A percentile compares a stretch with the other conserved stretches of the same genome.
Evolutionary conservation across 2,329 filamentous ascomycete genomes (phyloP).

Genomic region (Pseudogymnoascus sp.): DNA sequence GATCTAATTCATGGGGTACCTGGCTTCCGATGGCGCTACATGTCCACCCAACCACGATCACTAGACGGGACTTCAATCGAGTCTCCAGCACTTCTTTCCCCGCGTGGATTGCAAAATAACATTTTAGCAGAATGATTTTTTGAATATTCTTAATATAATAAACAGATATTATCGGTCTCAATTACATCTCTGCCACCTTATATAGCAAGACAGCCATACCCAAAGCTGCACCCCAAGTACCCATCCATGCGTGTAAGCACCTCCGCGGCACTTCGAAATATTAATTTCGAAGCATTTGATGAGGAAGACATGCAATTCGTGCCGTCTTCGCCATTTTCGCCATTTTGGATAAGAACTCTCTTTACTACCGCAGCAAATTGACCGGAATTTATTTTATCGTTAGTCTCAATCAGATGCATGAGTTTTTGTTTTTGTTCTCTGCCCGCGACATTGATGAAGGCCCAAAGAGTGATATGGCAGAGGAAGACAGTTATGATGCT

Average conservation of each 20-base stretch:
- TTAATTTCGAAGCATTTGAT: constrained; percentile 11
- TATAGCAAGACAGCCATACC: constrained; percentile 20
- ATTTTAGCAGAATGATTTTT: not conserved
- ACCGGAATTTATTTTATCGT: constrained; percentile 9
- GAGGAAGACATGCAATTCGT: not conserved
- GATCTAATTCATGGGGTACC: not conserved
- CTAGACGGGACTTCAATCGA: not conserved
- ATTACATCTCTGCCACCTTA: constrained; percentile 16
- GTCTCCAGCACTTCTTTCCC: not conserved
- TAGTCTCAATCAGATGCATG: not conserved
- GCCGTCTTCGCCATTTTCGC: not conserved
- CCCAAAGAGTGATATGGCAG: constrained; percentile 20
- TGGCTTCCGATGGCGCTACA: not conserved
- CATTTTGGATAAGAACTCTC: constrained; percentile 5
- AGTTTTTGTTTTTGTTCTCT: constrained; percentile 9
- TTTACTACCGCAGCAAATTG: constrained; percentile 15
- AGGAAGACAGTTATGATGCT: constrained; percentile 20
- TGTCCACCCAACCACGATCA: not conserved
- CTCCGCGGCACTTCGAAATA: constrained; percentile 22
- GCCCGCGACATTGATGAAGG: constrained; percentile 16
- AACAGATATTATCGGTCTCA: not conserved
- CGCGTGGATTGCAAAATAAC: not conserved
- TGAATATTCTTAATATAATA: not conserved
- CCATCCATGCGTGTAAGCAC: constrained; percentile 16
- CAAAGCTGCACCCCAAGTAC: constrained; percentile 20